Evolutionary conservation across 345 rosid genomes (phyloP).

Genomic region (Eucalyptus shirleyi): DNA sequence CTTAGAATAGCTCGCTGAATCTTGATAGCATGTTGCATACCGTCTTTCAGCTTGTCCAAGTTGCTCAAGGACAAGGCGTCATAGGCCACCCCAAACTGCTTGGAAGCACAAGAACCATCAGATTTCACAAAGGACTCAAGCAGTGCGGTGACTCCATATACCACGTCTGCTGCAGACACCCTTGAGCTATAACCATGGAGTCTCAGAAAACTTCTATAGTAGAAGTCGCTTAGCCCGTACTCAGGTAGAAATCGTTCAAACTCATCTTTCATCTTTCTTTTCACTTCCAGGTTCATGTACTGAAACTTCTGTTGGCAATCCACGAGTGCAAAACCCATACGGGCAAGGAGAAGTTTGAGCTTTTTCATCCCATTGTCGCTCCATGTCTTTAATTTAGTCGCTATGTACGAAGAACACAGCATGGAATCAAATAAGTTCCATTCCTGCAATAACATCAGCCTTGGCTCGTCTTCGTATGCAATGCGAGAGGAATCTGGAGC

Average conservation of each 20-base stretch:
- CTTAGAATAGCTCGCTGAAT: constrained; percentile 84
- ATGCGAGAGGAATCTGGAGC: constrained; percentile 87
- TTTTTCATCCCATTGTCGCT: constrained; percentile 93
- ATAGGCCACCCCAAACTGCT: constrained; percentile 88
- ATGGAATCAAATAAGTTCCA: constrained; percentile 96
- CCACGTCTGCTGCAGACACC: constrained; percentile 97
- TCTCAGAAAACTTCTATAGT: constrained; percentile 72
- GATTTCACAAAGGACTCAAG: constrained; percentile 82
- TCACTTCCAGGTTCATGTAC: constrained; percentile 85
- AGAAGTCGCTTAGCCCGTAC: constrained; percentile 80
- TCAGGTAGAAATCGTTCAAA: constrained; percentile 82
- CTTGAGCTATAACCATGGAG: constrained; percentile 90
- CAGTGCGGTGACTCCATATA: constrained; percentile 88
- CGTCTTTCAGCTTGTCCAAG: constrained; percentile 57
- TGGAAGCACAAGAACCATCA: constrained; percentile 74
- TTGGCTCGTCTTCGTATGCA: constrained; percentile 85
- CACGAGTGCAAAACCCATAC: constrained; percentile 91
- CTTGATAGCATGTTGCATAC: constrained; percentile 94
- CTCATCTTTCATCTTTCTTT: constrained; percentile 81
- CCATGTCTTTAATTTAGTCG: constrained; percentile 89
- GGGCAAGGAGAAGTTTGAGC: constrained; percentile 87
- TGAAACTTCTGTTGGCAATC: constrained; percentile 97
- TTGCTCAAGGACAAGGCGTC: constrained; percentile 80
- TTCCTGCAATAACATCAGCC: constrained; percentile 82
- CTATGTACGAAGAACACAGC: constrained; percentile 86